phyloP scores from a whole-genome alignment of 2,329 filamentous ascomycete species.

The Cladophialophora bantiana region DNA sequence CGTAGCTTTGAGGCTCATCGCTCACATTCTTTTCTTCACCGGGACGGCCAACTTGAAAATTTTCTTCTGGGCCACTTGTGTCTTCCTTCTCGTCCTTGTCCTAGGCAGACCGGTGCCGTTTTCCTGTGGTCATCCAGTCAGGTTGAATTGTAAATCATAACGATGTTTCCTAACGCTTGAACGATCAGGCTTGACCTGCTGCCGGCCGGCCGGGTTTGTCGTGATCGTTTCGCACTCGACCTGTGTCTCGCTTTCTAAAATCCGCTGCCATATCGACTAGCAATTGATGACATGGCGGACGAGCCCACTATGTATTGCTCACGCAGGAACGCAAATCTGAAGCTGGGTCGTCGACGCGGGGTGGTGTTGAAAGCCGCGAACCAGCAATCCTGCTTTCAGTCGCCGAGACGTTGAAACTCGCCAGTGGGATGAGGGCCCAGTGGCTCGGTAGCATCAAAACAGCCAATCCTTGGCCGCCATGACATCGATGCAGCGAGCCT shows the following conservation, averaged over 20 bases:
- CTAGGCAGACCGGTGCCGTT: conserved; percentile 7
- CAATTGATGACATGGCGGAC: conserved; percentile 1
- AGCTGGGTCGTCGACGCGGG: no score
- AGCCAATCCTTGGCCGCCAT: no score
- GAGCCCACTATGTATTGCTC: not conserved
- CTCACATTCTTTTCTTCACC: conserved; percentile 40
- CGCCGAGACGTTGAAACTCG: no score
- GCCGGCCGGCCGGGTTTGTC: conserved; percentile 8
- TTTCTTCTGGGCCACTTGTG: conserved; percentile 40
- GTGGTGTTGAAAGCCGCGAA: no score
- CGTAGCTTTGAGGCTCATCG: conserved; percentile 42
- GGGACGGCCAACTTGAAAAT: conserved; percentile 44
- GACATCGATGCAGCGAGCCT: no score
- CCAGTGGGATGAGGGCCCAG: no score
- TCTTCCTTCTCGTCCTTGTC: conserved; percentile 12
- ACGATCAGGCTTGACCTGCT: not conserved
- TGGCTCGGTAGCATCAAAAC: no score
- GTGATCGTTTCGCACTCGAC: conserved; percentile 6
- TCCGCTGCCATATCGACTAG: conserved; percentile 19
- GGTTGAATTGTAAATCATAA: not conserved
- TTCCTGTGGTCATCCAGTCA: conserved; percentile 10
- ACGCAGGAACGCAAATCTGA: not conserved
- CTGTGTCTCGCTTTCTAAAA: conserved; percentile 9
- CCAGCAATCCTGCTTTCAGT: no score
- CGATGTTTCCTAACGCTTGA: conserved; percentile 10